Conservation (phyloP, 2,329 filamentous ascomycete genomes). For the Penicillium polonicum region DNA sequence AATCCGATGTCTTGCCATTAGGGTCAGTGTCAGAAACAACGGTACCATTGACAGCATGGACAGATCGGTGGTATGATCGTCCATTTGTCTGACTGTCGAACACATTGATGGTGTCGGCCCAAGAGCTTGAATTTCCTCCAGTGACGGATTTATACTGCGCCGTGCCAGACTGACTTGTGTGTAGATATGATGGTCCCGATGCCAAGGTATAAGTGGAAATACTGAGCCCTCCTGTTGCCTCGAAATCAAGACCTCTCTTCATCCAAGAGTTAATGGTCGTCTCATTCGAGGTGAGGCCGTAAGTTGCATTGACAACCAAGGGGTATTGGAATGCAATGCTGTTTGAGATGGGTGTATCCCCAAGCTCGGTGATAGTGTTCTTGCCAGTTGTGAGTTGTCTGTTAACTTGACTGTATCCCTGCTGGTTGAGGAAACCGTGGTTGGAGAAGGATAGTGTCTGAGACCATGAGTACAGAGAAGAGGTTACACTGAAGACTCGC, state of each 20-base stretch:
- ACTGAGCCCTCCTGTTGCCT: conserved; percentile 40
- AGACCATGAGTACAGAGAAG: conserved; percentile 54
- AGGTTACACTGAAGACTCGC: conserved; percentile 56
- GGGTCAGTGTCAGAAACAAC: conserved; percentile 22
- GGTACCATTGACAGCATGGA: conserved; percentile 29
- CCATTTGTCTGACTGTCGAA: conserved; percentile 28
- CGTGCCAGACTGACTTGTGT: conserved; percentile 31
- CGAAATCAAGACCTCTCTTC: conserved; percentile 50
- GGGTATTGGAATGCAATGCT: conserved; percentile 58
- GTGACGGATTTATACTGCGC: conserved; percentile 27
- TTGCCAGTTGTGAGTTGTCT: conserved; percentile 53
- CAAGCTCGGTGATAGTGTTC: conserved; percentile 26
- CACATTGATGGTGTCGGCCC: conserved; percentile 29
- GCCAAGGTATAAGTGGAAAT: conserved; percentile 62
- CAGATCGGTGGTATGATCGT: conserved; percentile 21
- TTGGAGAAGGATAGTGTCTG: conserved; percentile 60
- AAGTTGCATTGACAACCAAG: conserved; percentile 57
- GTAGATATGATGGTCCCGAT: conserved; percentile 26
- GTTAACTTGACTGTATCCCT: conserved; percentile 56
- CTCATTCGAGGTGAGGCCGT: conserved; percentile 45
- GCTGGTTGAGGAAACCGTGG: conserved; percentile 53
- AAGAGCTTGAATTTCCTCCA: conserved; percentile 26
- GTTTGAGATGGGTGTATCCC: conserved; percentile 36
- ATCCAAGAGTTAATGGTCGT: conserved; percentile 52
- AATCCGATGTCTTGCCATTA: not conserved